A percentile compares a stretch with the other conserved stretches of the same genome.
Evolutionary conservation across 306 rosid species (phyloP).

Genomic region (Datisca glomerata): DNA sequence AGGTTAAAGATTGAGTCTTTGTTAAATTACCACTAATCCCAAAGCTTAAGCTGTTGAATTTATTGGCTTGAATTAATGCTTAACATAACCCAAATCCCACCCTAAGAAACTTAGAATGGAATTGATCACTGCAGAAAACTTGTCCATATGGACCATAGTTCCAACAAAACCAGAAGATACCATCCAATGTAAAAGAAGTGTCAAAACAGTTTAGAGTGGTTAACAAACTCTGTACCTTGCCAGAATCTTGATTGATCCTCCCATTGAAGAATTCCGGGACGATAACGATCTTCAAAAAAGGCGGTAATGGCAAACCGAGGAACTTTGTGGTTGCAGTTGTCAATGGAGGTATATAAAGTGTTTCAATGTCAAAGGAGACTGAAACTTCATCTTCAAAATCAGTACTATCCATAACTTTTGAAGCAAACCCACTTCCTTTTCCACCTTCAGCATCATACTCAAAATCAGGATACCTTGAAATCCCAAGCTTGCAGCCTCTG

Average conservation of each 20-base stretch:
- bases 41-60: no score
- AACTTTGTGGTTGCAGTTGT: slow-evolving; percentile 63
- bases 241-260: slow-evolving; percentile 47
- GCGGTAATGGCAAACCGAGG: slow-evolving; percentile 81
- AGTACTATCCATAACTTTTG: slow-evolving; percentile 13
- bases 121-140: no score
- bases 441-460: slow-evolving; percentile 82
- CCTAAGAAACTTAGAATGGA: no score
- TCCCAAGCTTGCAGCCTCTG: slow-evolving; percentile 66
- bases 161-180: no score
- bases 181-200: no score
- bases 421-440: slow-evolving; percentile 45
- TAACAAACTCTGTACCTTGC: slow-evolving; percentile 62
- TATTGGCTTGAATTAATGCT: no score
- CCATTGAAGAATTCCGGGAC: slow-evolving; percentile 59
- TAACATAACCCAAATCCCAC: no score
- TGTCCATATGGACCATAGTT: no score
- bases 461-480: slow-evolving; percentile 71
- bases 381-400: slow-evolving; percentile 18
- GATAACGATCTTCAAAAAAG: slow-evolving; percentile 68
- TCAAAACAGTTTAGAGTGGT: no score
- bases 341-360: slow-evolving; percentile 65
- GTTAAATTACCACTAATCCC: no score
- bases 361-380: slow-evolving; percentile 60
- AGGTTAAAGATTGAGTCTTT: no score